Evolutionary conservation across 2,329 filamentous ascomycete species (phyloP), one percentile per base, ranked within the genome.

Genomic region (Botrytis paeoniae): DNA sequence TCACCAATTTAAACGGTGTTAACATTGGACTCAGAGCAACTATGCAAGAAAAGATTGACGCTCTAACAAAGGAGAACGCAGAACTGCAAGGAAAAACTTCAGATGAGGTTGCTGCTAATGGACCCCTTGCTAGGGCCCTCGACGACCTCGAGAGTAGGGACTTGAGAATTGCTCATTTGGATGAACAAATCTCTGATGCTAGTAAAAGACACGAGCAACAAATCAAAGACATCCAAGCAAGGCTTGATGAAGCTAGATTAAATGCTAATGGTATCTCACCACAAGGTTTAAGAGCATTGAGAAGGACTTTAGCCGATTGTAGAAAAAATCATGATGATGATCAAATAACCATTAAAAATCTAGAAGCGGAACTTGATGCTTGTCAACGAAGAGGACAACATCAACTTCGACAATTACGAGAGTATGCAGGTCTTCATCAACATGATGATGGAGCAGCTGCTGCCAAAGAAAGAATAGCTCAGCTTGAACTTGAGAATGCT

Each of bases 231-330:
- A 20, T 69, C 18, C 48, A 57, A 37, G 37, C 37, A 41, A 57
- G 35, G 41, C 65, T 69, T 32, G 65, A 69, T 16, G 65, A 69
- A 18, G 65, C 65, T 20, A 69, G 48, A 32, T 22, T 41, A 7
- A 69, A 57, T 39, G 65, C 65, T 6, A 69, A 57, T 57, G 65
- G 65, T 10, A 69, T 69, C 35, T 57, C 65, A 29, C 65, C 65
- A 25, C 25, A 69, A 57, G 48, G 37, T 4, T 20, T 69, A 29
- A 41, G 48, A 25, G 20, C 7, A 16, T 32, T 69, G 20, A 69
- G 65, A 22, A 57, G 1, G 18, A 43, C 22, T 32, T 32, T 69
- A 1, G 65, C 48, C n/a, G 7, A 69, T 57, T 69, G 9, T 41
- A 32, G 7, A 25, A 69, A 25, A 18, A 37, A 32, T 16, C 65